phyloP scores from a whole-genome alignment of 257 asterid genomes.

The Przewalskia tangutica region DNA sequence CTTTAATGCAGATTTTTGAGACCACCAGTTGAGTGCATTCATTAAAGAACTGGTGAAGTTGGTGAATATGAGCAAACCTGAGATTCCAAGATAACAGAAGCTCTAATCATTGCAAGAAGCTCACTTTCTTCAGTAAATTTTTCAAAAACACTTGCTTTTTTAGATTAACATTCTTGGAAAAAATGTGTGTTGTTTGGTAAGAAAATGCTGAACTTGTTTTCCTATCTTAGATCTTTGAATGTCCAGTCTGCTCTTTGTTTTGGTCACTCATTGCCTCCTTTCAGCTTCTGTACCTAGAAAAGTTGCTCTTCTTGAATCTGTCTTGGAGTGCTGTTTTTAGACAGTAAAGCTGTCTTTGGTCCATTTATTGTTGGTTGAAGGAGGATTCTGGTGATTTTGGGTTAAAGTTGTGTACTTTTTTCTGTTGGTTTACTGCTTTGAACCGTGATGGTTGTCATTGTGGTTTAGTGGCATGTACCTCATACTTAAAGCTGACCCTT shows the following conservation, averaged over 20 bases:
- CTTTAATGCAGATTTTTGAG: not conserved
- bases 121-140: not conserved
- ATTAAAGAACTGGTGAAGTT: not conserved
- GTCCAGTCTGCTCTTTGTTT: not conserved
- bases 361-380: not conserved
- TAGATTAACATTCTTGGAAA: not conserved
- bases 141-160: not conserved
- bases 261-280: not conserved
- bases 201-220: not conserved
- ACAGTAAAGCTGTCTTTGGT: not conserved
- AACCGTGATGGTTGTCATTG: not conserved
- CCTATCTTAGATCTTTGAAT: not conserved
- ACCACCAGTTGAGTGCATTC: not conserved
- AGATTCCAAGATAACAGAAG: not conserved
- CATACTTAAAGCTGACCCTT: not conserved
- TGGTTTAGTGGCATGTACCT: not conserved
- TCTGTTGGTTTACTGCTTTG: not conserved
- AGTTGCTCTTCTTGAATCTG: not conserved
- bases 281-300: not conserved
- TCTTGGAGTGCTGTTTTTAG: not conserved
- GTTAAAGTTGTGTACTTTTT: not conserved
- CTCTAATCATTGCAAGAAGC: not conserved
- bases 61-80: not conserved
- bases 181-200: not conserved
- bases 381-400: not conserved